A percentile compares a stretch with the other conserved stretches of the same genome.
Conservation (phyloP, 352 stramenopile genomes). For the Globisporangium lucens region DNA sequence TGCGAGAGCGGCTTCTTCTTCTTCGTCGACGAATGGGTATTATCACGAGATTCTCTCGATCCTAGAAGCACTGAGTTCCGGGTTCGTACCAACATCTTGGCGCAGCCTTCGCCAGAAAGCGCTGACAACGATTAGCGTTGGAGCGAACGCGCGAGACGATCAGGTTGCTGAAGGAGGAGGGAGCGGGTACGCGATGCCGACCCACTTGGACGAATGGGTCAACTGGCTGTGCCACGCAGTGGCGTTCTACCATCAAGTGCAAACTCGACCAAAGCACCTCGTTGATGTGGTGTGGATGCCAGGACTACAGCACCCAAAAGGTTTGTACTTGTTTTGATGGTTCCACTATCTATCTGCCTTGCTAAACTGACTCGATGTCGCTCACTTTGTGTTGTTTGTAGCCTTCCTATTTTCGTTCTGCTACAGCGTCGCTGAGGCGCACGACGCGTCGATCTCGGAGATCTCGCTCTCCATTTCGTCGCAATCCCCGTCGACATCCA, state of each 20-base stretch:
- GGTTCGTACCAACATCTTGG: constrained; percentile 11
- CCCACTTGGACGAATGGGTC: constrained; percentile 22
- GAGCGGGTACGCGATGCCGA: constrained; percentile 24
- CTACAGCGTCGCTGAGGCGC: constrained; percentile 25
- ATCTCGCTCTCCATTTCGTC: constrained; percentile 11
- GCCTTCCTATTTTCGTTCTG: constrained; percentile 36
- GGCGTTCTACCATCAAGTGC: constrained; percentile 31
- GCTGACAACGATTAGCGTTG: not conserved
- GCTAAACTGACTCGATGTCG: not conserved
- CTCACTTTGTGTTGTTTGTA: constrained; percentile 9
- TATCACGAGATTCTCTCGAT: constrained; percentile 18
- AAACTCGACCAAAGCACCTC: constrained; percentile 15
- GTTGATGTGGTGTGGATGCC: constrained; percentile 32
- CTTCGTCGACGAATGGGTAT: not conserved
- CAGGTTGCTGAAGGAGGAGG: not conserved
- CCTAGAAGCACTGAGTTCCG: constrained; percentile 16
- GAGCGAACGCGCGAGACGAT: not conserved
- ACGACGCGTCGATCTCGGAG: constrained; percentile 8
- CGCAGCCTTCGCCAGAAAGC: constrained; percentile 14
- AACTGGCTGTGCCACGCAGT: constrained; percentile 29
- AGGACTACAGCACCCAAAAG: constrained; percentile 40
- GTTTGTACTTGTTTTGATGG: constrained; percentile 18
- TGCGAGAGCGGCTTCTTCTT: constrained; percentile 10
- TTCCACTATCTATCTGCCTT: not conserved
- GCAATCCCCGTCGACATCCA: not conserved